These are phyloP conservation scores for Yamadazyma sp. DNA, from an alignment of 805 yeast species.

Conservation along the genomic window DNA sequence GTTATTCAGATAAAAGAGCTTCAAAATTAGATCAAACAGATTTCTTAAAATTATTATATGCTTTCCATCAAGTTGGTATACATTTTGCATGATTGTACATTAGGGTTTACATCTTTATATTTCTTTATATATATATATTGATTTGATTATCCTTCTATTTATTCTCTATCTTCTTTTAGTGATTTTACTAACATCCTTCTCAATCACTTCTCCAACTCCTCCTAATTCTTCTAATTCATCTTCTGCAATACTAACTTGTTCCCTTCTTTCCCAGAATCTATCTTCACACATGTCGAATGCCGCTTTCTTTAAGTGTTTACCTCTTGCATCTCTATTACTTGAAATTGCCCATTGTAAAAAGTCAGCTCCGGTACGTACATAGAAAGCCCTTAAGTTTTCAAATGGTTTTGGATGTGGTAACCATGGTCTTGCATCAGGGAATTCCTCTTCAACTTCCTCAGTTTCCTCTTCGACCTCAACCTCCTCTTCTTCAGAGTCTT, in stretches of 20 bases:
- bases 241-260: conserved; percentile 82
- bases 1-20: conserved; percentile 79
- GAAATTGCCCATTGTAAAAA: conserved; percentile 93
- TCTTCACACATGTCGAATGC: conserved; percentile 90
- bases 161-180: conserved; percentile 50
- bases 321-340: conserved; percentile 79
- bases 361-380: conserved; percentile 78
- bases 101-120: conserved; percentile 5
- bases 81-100: conserved; percentile 69
- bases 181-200: conserved; percentile 55
- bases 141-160: background rate
- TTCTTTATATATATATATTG: conserved; percentile 5
- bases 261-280: conserved; percentile 99
- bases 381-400: conserved; percentile 79
- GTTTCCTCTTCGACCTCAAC: conserved; percentile 67
- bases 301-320: conserved; percentile 82
- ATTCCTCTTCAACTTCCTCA: conserved; percentile 60
- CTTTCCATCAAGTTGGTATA: conserved; percentile 95
- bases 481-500: conserved; percentile 38
- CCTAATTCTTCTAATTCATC: conserved; percentile 87
- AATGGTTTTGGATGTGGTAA: conserved; percentile 95
- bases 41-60: conserved; percentile 78
- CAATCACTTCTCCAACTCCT: conserved; percentile 85
- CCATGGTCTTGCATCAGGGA: conserved; percentile 95
- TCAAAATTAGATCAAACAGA: conserved; percentile 95